Conservation (phyloP, 1,284 basidiomycete genomes). For the Apiotrichum akiyoshidainum region DNA sequence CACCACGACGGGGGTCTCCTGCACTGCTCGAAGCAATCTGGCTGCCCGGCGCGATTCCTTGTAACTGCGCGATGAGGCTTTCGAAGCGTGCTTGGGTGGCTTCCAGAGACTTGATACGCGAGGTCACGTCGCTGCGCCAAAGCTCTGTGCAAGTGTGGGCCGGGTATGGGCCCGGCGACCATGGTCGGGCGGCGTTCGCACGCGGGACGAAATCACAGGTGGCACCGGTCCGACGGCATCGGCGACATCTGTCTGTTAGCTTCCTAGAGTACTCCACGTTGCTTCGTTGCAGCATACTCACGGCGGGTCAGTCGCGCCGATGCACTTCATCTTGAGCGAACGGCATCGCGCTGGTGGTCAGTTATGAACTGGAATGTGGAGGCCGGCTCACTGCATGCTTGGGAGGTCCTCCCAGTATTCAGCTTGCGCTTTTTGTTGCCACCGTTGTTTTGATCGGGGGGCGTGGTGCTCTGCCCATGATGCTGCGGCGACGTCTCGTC, state of each 20-base stretch:
- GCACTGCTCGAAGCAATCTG: background rate
- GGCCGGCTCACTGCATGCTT: constrained; percentile 22
- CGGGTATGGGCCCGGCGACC: constrained; percentile 19
- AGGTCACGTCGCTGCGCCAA: constrained; percentile 23
- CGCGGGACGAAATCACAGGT: constrained; percentile 25
- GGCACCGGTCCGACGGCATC: constrained; percentile 21
- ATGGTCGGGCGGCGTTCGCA: constrained; percentile 21
- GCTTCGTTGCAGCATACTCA: constrained; percentile 1
- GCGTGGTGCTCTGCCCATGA: too few relatives aligned
- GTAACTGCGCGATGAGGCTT: constrained; percentile 9
- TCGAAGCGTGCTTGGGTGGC: constrained; percentile 15
- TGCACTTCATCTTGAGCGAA: constrained; percentile 26
- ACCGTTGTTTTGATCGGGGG: background rate
- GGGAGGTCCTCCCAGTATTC: constrained; percentile 19
- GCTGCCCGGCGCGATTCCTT: background rate
- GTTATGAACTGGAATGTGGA: too few relatives aligned
- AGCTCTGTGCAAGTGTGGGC: constrained; percentile 26
- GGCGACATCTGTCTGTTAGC: constrained; percentile 15
- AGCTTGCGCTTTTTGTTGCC: constrained; percentile 19
- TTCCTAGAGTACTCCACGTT: too few relatives aligned
- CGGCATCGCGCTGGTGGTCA: constrained; percentile 17
- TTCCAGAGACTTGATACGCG: constrained; percentile 21
- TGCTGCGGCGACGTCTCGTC: too few relatives aligned
- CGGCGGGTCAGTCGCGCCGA: constrained; percentile 26
- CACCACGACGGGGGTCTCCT: background rate